phyloP scores from a whole-genome alignment of 805 yeast genomes.

The Middelhovenomyces tepae region DNA sequence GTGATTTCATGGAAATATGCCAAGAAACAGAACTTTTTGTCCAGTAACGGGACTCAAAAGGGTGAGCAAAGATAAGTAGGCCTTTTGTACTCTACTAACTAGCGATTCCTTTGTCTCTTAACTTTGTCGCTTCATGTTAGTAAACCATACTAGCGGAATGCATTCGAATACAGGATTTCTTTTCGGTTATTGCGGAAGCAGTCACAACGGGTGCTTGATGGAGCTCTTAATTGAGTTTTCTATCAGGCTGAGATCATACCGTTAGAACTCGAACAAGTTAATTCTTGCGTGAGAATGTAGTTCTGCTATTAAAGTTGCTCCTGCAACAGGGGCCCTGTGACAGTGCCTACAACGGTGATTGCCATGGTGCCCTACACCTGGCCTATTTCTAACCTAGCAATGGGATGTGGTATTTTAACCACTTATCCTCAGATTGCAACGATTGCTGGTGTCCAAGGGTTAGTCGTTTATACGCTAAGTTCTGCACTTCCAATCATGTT shows the following conservation, averaged over 20 bases:
- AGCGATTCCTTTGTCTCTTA: constrained; percentile 66
- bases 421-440: constrained; percentile 85
- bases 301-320: background rate
- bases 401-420: constrained; percentile 84
- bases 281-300: constrained; percentile 69
- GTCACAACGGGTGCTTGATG: constrained; percentile 40
- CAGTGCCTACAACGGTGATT: constrained; percentile 5
- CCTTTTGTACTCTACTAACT: constrained; percentile 2
- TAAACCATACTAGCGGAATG: too few species aligned
- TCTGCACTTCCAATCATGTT: constrained; percentile 79
- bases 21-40: constrained; percentile 48
- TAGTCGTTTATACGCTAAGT: constrained; percentile 66
- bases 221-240: constrained; percentile 19
- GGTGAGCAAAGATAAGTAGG: constrained; percentile 30
- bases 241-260: constrained; percentile 61
- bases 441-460: constrained; percentile 77
- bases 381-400: too few species aligned
- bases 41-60: constrained; percentile 72
- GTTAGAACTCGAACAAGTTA: constrained; percentile 74
- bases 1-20: constrained; percentile 51
- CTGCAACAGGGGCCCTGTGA: background rate
- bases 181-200: constrained; percentile 3
- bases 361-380: too few species aligned
- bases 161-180: background rate
- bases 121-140: constrained; percentile 86